Base-by-base conservation (phyloP, 2,329 filamentous ascomycete species). In the Xylariaceae sp. region DNA sequence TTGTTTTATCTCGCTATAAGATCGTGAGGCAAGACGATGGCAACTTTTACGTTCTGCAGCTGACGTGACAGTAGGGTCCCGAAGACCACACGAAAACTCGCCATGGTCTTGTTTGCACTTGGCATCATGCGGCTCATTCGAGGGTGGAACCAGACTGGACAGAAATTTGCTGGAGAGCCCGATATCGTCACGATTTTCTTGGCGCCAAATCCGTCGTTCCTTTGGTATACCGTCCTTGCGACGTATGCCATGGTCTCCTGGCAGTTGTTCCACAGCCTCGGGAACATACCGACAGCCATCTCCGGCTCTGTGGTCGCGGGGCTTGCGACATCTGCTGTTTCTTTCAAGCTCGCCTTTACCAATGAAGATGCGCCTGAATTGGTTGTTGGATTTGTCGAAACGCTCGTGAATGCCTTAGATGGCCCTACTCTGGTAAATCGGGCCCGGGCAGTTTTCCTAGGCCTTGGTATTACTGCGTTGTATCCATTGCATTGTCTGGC, bases 81-180 rank as follows among this genome's bases (percentile, higher is more conserved):
- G 21, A 65, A 54, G 21, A 26, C 57, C 7, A 75, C 71, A 23
- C 63, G 60, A 4, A 66, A 65, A 1, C 42, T 71, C 0, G 47
- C 69, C 4, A 68, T 70, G 7, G 61, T 69, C 1, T 40, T 82
- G 14, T 65, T 81, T 29, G 77, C 89, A 0, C 77, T 93, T 7
- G 67, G 80, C 1, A 74, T 84, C 7, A 82, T 90, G 50, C 84
- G 93, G 37, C 66, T 96, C 2, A 77, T 86, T 40, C 80, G 91
- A 43, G 83, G 89, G 53, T 99, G 93, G 93, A 98, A 98, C 69
- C 95, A 98, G 72, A 98, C 95, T 0, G 95, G 95, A 3, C 93
- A 98, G 70, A 99, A 99, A 72, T 93, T 91, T 66, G 89, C 95
- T 1, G 93, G 93, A n/a, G 89, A 88, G 40, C 86, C 91, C 21